Evolutionary conservation across 306 rosid species (phyloP).

Genomic region (Rosa lucieae): DNA sequence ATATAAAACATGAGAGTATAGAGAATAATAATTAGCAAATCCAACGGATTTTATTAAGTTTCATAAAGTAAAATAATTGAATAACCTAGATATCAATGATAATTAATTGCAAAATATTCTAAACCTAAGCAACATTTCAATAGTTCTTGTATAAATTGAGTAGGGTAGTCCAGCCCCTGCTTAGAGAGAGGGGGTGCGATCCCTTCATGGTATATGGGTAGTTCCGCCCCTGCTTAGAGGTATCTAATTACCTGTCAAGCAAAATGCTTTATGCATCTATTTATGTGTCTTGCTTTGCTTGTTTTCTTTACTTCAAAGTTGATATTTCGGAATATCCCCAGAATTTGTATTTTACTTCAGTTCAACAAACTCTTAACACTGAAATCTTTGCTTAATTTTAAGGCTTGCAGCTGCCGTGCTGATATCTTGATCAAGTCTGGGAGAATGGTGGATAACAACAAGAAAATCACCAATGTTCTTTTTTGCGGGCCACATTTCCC

Average conservation of each 20-base stretch:
- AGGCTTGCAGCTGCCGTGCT: not conserved
- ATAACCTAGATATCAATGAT: too few relatives aligned
- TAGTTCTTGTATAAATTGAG: too few relatives aligned
- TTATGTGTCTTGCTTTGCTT: not conserved
- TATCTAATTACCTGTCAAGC: not conserved
- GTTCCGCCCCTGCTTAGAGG: too few relatives aligned
- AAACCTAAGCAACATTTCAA: too few relatives aligned
- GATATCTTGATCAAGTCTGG: not conserved
- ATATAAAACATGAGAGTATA: too few relatives aligned
- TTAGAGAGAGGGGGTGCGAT: too few relatives aligned
- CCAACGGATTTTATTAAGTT: too few relatives aligned
- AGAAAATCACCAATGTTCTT: slow-evolving; percentile 52
- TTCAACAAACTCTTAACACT: not conserved
- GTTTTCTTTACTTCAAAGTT: not conserved
- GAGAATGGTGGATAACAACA: slow-evolving; percentile 26
- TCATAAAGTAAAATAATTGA: too few relatives aligned
- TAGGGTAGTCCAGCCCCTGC: too few relatives aligned
- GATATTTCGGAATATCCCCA: not conserved
- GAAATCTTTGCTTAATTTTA: not conserved
- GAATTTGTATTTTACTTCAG: not conserved
- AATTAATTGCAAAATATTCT: too few relatives aligned
- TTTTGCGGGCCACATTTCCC: slow-evolving; percentile 72
- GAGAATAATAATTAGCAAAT: too few relatives aligned
- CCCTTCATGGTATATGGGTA: too few relatives aligned
- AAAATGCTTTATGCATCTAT: not conserved